Evolutionary conservation across 1,139 yeast genomes (phyloP).

Genomic region (Saccharomyces hybrid): DNA sequence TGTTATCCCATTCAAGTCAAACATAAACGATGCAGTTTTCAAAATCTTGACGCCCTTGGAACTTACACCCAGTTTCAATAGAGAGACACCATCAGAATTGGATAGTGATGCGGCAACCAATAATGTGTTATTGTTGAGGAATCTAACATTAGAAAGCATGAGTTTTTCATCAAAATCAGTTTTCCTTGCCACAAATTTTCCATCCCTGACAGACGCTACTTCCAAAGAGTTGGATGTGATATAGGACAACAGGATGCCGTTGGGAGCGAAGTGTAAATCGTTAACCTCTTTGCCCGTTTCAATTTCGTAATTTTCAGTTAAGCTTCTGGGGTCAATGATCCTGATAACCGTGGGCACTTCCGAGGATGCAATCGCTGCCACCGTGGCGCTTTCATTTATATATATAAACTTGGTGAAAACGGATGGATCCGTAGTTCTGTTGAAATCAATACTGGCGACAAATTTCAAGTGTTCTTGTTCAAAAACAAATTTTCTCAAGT

Average conservation of each 20-base stretch:
- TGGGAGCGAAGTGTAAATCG: constrained; percentile 43
- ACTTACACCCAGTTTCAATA: constrained; percentile 27
- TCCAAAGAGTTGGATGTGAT: constrained; percentile 50
- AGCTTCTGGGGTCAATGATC: constrained; percentile 51
- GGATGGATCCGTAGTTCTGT: constrained; percentile 35
- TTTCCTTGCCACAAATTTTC: constrained; percentile 35
- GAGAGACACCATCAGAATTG: constrained; percentile 32
- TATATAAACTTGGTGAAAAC: constrained; percentile 55
- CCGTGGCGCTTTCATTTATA: constrained; percentile 45
- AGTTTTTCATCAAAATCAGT: constrained; percentile 32
- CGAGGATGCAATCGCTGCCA: constrained; percentile 61
- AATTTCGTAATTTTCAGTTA: constrained; percentile 46
- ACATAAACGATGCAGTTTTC: constrained; percentile 41
- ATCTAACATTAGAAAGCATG: constrained; percentile 53
- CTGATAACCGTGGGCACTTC: constrained; percentile 49
- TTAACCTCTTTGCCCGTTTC: constrained; percentile 48
- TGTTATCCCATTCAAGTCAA: constrained; percentile 57
- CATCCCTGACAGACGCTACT: constrained; percentile 39
- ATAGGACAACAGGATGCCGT: constrained; percentile 48
- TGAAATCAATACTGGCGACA: constrained; percentile 45
- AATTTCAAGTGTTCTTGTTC: constrained; percentile 56
- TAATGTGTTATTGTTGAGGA: constrained; percentile 46
- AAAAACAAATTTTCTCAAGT: constrained; percentile 58
- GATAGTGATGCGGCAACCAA: constrained; percentile 49
- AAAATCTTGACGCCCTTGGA: constrained; percentile 34